Conservation (phyloP, 2,329 filamentous ascomycete species). For the Aspergillus flavus region DNA sequence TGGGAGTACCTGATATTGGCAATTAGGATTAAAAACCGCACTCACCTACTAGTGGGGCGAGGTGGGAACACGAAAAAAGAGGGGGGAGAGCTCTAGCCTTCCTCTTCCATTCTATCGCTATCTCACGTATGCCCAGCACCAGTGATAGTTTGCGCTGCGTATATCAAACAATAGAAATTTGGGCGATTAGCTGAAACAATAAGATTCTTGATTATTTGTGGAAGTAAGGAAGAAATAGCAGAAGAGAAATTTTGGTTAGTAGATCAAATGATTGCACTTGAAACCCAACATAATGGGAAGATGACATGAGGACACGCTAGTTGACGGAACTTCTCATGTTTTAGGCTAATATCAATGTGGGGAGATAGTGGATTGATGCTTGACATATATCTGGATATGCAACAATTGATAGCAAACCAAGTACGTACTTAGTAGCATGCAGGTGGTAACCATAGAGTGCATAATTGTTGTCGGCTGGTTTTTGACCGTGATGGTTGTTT, state of each 20-base stretch:
- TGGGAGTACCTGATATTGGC: neutral
- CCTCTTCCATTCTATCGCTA: neutral
- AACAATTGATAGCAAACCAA: too few species aligned
- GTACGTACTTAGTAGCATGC: too few species aligned
- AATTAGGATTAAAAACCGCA: neutral
- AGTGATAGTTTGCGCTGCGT: neutral
- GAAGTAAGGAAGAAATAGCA: neutral
- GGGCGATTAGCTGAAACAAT: neutral
- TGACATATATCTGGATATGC: too few species aligned
- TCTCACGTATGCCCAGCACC: neutral
- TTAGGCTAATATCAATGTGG: neutral
- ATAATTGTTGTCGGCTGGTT: too few species aligned
- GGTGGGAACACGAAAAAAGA: neutral
- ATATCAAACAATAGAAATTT: neutral
- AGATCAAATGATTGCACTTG: neutral
- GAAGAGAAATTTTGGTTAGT: neutral
- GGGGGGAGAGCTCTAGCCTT: neutral
- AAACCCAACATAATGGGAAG: neutral
- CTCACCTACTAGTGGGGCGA: slow-evolving; percentile 3
- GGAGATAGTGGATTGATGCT: neutral
- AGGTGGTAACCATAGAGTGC: neutral
- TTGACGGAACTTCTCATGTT: neutral
- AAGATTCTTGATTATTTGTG: neutral
- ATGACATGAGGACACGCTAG: neutral
- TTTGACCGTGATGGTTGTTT: too few species aligned